Base-by-base conservation (phyloP, 306 rosid genomes). In the Trifolium fragiferum region DNA sequence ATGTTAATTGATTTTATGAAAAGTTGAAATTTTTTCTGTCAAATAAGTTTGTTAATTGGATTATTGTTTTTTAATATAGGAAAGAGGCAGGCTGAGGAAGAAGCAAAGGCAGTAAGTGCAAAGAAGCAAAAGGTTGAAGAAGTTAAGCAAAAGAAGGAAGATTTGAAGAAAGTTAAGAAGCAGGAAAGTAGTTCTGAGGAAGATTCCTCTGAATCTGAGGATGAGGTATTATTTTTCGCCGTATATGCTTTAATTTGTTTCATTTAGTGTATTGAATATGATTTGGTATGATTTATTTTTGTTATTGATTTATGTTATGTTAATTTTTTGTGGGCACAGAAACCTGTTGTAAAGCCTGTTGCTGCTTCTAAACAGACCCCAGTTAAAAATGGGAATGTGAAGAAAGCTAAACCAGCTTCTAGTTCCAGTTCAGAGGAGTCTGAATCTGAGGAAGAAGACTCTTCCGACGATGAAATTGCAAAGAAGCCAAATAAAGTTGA, bases 121-220 rank as follows among this genome's bases (percentile, higher is more conserved):
- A 91, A 91, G 86, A 94, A 88, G 83, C 97, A 86, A 81, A 94
- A 90, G 84, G 82, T 5, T 19, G 77, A 77, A 15, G 90, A 50
- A 72, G 90, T 87, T 67, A 93, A 88, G 78, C 83, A 83, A 23
- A 87, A 88, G 85, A 68, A 43, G 55, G 94, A 83, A 58, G 83
- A 40, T 0, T 81, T 85, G 83, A 68, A 78, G 23, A 84, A 84
- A 79, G 63, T 6, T 25, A 57, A 57, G 55, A 87, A 88, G 78
- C 75, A 81, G 73, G 91, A 85, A 68, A 81, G 82, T 4, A 84
- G 89, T 75, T 90, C 98, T 2, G 94, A 83, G 5, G 93, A 87
- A 14, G 86, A 89, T 10, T 81, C 93, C n/a, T n/a, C n/a, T n/a
- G n/a, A n/a, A 0, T 86, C 87, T 50, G 89, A 92, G 14, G 91